Evolutionary conservation across 306 rosid species (phyloP).

Genomic region (Delonix regia): DNA sequence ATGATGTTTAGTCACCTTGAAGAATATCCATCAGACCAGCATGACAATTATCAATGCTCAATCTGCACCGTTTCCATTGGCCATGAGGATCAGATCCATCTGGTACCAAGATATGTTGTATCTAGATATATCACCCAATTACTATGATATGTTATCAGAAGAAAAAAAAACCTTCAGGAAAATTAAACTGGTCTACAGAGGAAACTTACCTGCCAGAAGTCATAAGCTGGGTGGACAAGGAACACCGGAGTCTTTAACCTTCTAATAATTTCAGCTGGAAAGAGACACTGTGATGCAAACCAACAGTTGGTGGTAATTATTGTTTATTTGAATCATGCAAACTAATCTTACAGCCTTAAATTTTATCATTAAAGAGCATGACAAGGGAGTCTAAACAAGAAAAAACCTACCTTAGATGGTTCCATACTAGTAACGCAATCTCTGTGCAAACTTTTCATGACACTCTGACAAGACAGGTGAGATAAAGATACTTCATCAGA

Average conservation of each 20-base stretch:
- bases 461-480: slow-evolving; percentile 55
- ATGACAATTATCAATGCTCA: slow-evolving; percentile 61
- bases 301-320: slow-evolving; percentile 18
- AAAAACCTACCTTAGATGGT: slow-evolving; percentile 68
- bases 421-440: slow-evolving; percentile 69
- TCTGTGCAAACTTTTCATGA: slow-evolving; percentile 70
- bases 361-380: slow-evolving; percentile 16
- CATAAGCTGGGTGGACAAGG: slow-evolving; percentile 91
- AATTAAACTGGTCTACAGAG: slow-evolving; percentile 35
- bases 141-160: slow-evolving; percentile 35
- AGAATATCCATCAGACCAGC: slow-evolving; percentile 61
- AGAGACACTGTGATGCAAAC: slow-evolving; percentile 73
- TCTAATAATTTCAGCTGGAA: slow-evolving; percentile 75
- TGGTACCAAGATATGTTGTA: slow-evolving; percentile 88
- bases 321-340: slow-evolving; percentile 27
- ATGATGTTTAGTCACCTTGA: slow-evolving; percentile 56
- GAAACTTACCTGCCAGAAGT: slow-evolving; percentile 88
- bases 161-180: slow-evolving; percentile 16
- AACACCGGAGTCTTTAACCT: slow-evolving; percentile 69
- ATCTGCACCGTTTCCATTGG: slow-evolving; percentile 77
- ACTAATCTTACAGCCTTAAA: slow-evolving; percentile 22
- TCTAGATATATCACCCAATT: slow-evolving; percentile 55
- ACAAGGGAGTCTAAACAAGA: slow-evolving; percentile 30
- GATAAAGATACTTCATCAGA: neutral
- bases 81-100: slow-evolving; percentile 62